These are phyloP conservation scores for Solanum medicagineum DNA, from an alignment of 257 asterid genomes.

Conservation along the genomic window DNA sequence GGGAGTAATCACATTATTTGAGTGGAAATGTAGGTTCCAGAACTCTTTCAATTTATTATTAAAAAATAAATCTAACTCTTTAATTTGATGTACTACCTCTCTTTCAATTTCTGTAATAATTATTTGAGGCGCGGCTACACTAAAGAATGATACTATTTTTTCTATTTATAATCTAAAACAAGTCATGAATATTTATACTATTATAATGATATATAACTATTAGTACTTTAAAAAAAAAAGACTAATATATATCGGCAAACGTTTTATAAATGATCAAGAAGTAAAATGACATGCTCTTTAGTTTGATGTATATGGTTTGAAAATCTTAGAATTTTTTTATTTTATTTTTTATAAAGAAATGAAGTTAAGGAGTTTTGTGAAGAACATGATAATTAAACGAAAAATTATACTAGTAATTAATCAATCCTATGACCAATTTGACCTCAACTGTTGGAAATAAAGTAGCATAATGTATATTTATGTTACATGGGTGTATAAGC, in stretches of 20 bases:
- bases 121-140: neutral
- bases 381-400: neutral
- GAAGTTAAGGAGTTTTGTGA: neutral
- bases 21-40: neutral
- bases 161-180: neutral
- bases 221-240: too few relatives aligned
- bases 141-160: neutral
- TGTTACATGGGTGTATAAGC: too few relatives aligned
- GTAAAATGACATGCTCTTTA: neutral
- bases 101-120: neutral
- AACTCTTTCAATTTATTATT: neutral
- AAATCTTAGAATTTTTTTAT: neutral
- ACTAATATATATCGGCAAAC: neutral
- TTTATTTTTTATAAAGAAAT: neutral
- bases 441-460: neutral
- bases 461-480: too few relatives aligned
- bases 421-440: neutral
- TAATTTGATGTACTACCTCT: neutral
- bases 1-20: neutral
- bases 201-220: too few relatives aligned
- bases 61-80: neutral
- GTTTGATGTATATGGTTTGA: neutral
- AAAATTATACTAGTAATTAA: neutral
- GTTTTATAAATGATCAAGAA: neutral
- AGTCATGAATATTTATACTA: neutral